These are phyloP conservation scores for Strigomonas galati DNA, from an alignment of 208 protist genomes.

Conservation along the genomic window DNA sequence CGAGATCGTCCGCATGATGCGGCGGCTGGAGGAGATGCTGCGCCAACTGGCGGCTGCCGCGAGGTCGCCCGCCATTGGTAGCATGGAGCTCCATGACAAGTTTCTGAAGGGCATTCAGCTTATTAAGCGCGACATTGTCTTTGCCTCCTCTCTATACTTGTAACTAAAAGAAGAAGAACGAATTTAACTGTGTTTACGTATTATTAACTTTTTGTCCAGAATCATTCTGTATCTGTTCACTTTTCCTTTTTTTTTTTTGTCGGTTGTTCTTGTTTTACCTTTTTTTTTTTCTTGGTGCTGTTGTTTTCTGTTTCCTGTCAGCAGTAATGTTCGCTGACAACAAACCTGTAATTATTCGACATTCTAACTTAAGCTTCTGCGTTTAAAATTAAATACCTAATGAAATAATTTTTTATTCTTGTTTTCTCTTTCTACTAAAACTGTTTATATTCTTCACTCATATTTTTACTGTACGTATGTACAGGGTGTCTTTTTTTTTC, in stretches of 20 bases:
- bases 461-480: no score
- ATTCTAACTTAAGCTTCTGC: no score
- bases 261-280: slow-evolving; percentile 14
- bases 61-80: slow-evolving; percentile 97
- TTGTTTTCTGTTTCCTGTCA: slow-evolving; percentile 14
- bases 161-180: slow-evolving; percentile 25
- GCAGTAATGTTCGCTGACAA: slow-evolving; percentile 8
- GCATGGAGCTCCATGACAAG: slow-evolving; percentile 97
- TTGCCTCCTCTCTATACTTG: slow-evolving; percentile 98
- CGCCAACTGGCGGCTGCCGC: slow-evolving; percentile 96
- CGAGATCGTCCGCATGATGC: slow-evolving; percentile 97
- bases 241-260: slow-evolving; percentile 14
- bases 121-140: slow-evolving; percentile 99
- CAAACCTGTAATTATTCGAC: no score
- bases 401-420: slow-evolving; percentile 18
- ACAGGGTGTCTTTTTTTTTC: no score
- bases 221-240: slow-evolving; percentile 3
- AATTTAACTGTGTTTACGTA: not conserved
- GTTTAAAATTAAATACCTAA: slow-evolving; percentile 5
- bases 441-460: no score
- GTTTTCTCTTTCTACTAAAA: slow-evolving; percentile 4
- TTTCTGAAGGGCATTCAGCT: slow-evolving; percentile 95
- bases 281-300: slow-evolving; percentile 8
- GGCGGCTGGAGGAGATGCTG: slow-evolving; percentile 98
- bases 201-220: slow-evolving; percentile 1